These are phyloP conservation scores for Allium sativum DNA, from an alignment of 106 monocot genomes.

Conservation along the genomic window DNA sequence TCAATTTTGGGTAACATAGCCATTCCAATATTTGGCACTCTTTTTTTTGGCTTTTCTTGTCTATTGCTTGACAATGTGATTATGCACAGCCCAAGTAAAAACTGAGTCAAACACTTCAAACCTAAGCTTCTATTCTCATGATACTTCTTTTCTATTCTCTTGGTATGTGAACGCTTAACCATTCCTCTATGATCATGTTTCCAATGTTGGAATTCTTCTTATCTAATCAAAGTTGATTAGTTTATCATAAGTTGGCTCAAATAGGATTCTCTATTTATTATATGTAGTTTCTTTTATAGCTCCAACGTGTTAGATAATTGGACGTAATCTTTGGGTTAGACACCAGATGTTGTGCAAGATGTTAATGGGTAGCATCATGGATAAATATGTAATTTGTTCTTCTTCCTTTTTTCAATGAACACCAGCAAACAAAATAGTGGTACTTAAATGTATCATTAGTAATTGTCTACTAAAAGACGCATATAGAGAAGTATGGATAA, in stretches of 20 bases:
- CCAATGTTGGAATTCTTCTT: slow-evolving; percentile 1
- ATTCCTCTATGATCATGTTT: slow-evolving; percentile 9
- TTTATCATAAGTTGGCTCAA: slow-evolving; percentile 5
- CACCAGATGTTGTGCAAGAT: slow-evolving; percentile 1
- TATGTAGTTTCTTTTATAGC: background rate
- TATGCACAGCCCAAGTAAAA: slow-evolving; percentile 9
- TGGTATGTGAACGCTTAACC: slow-evolving; percentile 8
- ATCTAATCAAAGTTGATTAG: slow-evolving; percentile 2
- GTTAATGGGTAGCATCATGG: background rate
- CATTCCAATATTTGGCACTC: slow-evolving; percentile 15
- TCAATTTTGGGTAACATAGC: slow-evolving; percentile 11
- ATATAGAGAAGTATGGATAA: too few species aligned
- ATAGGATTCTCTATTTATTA: background rate
- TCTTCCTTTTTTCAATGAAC: background rate
- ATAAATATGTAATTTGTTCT: background rate
- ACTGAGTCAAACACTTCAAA: slow-evolving; percentile 16
- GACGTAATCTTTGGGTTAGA: slow-evolving; percentile 6
- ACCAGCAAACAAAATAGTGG: background rate
- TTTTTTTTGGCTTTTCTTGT: slow-evolving; percentile 27
- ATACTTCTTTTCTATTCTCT: background rate
- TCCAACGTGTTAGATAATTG: background rate
- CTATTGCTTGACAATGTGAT: slow-evolving; percentile 12
- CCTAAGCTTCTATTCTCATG: slow-evolving; percentile 8
- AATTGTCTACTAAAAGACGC: too few species aligned
- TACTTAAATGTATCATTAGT: background rate